Conservation (phyloP, 495 filamentous ascomycete genomes). For the Saxophila tyrrhenica region DNA sequence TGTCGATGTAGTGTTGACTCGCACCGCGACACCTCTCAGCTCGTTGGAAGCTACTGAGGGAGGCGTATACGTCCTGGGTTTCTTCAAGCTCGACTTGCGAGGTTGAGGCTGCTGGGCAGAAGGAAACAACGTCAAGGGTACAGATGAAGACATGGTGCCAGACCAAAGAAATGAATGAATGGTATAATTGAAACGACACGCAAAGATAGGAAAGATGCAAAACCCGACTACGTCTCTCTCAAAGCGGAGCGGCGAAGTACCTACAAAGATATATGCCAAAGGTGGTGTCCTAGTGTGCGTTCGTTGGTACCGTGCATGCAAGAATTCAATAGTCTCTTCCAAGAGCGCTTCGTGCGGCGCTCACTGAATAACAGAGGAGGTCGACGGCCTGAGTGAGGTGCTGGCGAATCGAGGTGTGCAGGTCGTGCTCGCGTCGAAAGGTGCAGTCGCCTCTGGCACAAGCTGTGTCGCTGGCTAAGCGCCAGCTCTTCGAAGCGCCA, state of each 20-base stretch:
- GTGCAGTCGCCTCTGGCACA: no score
- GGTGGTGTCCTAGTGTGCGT: background rate
- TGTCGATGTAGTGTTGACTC: background rate
- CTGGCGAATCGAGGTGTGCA: conserved; percentile 4
- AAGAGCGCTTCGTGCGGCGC: conserved; percentile 11
- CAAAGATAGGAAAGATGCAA: background rate
- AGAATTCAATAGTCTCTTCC: conserved; percentile 8
- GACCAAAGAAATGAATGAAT: conserved; percentile 4
- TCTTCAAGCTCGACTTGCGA: conserved; percentile 13
- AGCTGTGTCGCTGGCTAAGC: no score
- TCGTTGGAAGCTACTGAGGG: background rate
- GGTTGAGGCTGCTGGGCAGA: conserved; percentile 1
- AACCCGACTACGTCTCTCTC: background rate
- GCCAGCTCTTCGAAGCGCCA: no score
- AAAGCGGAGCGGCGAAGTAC: background rate
- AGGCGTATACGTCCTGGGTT: background rate
- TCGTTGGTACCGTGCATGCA: conserved; percentile 4
- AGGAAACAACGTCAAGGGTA: conserved; percentile 13
- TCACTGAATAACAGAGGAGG: background rate
- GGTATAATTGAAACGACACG: background rate
- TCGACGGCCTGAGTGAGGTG: background rate
- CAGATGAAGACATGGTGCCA: conserved; percentile 14
- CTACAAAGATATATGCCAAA: conserved; percentile 1
- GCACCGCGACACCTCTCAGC: conserved; percentile 12
- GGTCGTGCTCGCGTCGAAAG: background rate